phyloP scores from a whole-genome alignment of 805 yeast genomes.

The Kodamaea lidongshanica region DNA sequence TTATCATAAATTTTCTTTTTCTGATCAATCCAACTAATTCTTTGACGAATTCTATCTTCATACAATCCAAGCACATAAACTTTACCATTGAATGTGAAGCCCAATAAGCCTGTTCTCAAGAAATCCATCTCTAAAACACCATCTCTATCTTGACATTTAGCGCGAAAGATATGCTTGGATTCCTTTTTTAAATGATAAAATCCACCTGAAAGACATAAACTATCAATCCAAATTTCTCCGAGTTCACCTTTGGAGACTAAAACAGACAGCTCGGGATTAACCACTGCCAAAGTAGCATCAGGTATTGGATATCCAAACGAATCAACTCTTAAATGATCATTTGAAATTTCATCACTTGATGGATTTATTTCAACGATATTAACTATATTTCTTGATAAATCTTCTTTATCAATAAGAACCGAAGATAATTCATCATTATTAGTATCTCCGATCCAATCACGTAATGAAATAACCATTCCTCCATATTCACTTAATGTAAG shows the following conservation, averaged over 20 bases:
- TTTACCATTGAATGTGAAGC: conserved; percentile 82
- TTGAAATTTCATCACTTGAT: conserved; percentile 38
- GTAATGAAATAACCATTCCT: conserved; percentile 86
- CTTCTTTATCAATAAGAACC: conserved; percentile 65
- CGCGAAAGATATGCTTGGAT: conserved; percentile 73
- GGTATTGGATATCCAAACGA: conserved; percentile 94
- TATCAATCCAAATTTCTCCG: conserved; percentile 98
- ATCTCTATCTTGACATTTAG: conserved; percentile 65
- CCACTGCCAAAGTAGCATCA: conserved; percentile 88
- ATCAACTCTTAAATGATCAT: conserved; percentile 59
- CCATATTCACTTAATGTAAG: conserved; percentile 89
- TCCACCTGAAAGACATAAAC: conserved; percentile 86
- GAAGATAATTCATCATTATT: conserved; percentile 57
- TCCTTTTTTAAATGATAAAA: conserved; percentile 67
- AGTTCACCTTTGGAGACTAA: conserved; percentile 71
- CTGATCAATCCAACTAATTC: conserved; percentile 60
- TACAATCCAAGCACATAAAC: conserved; percentile 83
- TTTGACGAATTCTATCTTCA: conserved; percentile 84
- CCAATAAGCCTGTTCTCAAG: conserved; percentile 83
- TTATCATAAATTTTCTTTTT: conserved; percentile 33
- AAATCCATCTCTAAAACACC: conserved; percentile 73
- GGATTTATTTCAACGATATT: conserved; percentile 58
- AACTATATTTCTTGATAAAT: conserved; percentile 66
- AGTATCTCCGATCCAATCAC: conserved; percentile 81
- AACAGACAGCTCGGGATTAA: conserved; percentile 83